Evolutionary conservation across 495 filamentous ascomycete species (phyloP), one percentile per base, ranked within the genome.

Genomic region (Sordaria brevicollis): DNA sequence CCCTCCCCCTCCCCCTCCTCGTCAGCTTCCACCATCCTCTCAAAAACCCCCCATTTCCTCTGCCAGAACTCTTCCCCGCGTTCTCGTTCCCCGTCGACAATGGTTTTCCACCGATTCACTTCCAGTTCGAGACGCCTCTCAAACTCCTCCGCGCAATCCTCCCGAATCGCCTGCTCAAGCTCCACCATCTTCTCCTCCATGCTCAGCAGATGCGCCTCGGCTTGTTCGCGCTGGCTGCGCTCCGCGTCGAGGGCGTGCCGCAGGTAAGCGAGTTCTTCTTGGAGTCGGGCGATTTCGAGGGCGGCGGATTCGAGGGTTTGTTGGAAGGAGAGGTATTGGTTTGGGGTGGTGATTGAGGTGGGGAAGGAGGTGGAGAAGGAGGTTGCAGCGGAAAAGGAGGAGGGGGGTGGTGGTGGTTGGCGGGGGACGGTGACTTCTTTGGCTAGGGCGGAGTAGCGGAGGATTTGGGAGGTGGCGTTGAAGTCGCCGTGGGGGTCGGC

Each of bases 391-490:
- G n/a, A n/a, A n/a, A n/a, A n/a, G 35, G 74, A 78, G 70, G 17
- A 79, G 34, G 49, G 76, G 67, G n/a, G 69, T 7, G 70, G 70
- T 11, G 37, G 76, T 37, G 71, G 77, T 41, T 5, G 77, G 31
- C 94, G 89, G 2, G 94, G 94, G 4, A 97, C 92, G 0, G 96
- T 96, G 17, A 97, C 90, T 81, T 99, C 95, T 2, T 93, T 88
- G 0, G 95, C 96, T 5, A 98, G 85, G 9, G 95, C 96, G 33
- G 93, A 96, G 77, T 99, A 99, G 15, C 95, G 91, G 5, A 99
- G 83, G 37, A 99, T 98, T 78, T 99, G 95, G 29, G 92, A 93
- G 0, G 96, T 98, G 21, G 95, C 93, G 74, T 98, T 97, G 83
- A 93, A 97, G 77, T 99, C 95, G 13, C 96, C 95, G 17, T 91